A percentile compares a stretch with the other conserved stretches of the same genome.
Evolutionary conservation across 2,329 filamentous ascomycete species (phyloP).

Genomic region (Drechmeria coniospora): DNA sequence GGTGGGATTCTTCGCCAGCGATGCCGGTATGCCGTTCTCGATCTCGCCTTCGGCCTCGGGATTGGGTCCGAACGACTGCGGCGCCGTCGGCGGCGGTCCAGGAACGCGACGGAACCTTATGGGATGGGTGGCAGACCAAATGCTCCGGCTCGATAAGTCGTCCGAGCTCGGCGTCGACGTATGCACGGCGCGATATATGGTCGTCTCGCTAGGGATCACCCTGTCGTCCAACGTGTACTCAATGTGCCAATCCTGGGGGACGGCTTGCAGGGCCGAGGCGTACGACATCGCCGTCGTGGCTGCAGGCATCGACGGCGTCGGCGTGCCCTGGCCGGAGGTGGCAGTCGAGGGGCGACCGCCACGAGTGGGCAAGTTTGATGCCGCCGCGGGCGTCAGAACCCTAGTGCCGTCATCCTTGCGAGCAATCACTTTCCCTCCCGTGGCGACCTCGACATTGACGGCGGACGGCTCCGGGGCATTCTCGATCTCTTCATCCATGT

Average conservation of each 20-base stretch:
- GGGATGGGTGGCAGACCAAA: conserved; percentile 82
- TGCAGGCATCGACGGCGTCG: conserved; percentile 37
- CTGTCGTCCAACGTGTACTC: conserved; percentile 82
- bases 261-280: conserved; percentile 63
- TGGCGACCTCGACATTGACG: conserved; percentile 79
- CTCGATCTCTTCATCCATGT: conserved; percentile 58
- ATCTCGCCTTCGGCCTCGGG: conserved; percentile 36
- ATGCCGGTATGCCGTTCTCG: conserved; percentile 53
- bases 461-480: conserved; percentile 60
- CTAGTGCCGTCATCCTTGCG: conserved; percentile 83
- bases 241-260: conserved; percentile 91
- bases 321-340: conserved; percentile 24
- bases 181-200: conserved; percentile 88
- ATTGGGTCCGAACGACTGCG: conserved; percentile 39
- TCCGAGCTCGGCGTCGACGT: conserved; percentile 35
- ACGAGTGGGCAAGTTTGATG: conserved; percentile 27
- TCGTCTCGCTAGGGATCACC: conserved; percentile 77
- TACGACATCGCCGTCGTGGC: conserved; percentile 54
- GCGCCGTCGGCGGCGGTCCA: conserved; percentile 65
- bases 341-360: conserved; percentile 21
- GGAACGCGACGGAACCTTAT: conserved; percentile 82
- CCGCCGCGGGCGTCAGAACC: conserved; percentile 66
- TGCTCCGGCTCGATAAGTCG: conserved; percentile 56
- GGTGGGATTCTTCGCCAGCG: conserved; percentile 66
- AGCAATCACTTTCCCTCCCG: conserved; percentile 76